Percentiles rank a stretch among this genome's conserved stretches.
These are phyloP conservation scores for Pyrenochaeta sp. DNA, from an alignment of 2,329 filamentous ascomycete genomes.

Conservation along the genomic window DNA sequence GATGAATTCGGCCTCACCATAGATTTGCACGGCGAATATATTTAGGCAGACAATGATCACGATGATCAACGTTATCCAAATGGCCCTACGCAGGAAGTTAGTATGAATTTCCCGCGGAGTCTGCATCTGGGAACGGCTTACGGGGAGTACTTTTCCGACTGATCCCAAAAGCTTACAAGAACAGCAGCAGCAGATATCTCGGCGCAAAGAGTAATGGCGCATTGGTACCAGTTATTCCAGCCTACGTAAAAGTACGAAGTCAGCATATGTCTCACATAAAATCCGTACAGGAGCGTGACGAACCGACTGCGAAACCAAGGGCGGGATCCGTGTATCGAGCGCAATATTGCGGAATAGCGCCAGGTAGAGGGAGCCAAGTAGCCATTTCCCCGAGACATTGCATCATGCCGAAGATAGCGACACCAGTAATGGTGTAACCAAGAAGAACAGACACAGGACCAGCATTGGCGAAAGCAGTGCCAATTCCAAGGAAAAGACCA, in stretches of 20 bases:
- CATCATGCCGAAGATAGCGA: constrained; percentile 52
- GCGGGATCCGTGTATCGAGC: constrained; percentile 58
- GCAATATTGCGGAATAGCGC: constrained; percentile 48
- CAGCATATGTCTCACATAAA: too few relatives aligned
- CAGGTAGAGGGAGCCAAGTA: constrained; percentile 52
- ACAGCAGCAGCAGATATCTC: constrained; percentile 48
- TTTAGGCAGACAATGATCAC: constrained; percentile 45
- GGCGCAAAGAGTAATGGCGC: constrained; percentile 45
- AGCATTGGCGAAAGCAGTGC: constrained; percentile 41
- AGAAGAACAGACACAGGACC: constrained; percentile 49
- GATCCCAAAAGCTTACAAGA: constrained; percentile 46
- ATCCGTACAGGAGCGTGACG: too few relatives aligned
- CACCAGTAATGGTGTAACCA: constrained; percentile 46
- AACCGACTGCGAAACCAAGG: constrained; percentile 36
- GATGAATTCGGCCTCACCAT: constrained; percentile 58
- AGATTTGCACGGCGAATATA: constrained; percentile 48
- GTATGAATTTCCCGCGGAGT: neutral
- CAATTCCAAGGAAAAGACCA: constrained; percentile 48
- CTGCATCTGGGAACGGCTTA: neutral
- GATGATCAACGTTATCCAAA: constrained; percentile 49
- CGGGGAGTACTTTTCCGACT: constrained; percentile 37
- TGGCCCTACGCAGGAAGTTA: constrained; percentile 22
- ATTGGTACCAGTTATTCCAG: constrained; percentile 44
- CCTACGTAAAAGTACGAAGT: constrained; percentile 1
- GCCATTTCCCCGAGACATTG: constrained; percentile 54